Conservation (phyloP, 331 rosid species). For the Pyrus hybrid region DNA sequence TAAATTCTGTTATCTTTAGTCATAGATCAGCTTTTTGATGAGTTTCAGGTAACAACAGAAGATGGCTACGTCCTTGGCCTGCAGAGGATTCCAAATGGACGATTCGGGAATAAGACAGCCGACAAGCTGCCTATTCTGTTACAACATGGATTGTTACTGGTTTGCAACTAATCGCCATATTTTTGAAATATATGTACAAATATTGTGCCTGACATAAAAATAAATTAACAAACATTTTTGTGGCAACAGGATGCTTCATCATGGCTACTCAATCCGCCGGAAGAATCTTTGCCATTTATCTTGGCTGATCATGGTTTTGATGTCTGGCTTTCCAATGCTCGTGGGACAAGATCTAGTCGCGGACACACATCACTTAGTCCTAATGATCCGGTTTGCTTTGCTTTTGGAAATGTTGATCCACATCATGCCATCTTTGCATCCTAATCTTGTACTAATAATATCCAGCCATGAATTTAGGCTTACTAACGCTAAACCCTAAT, state of each 20-base stretch:
- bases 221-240: neutral
- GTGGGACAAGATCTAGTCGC: slow-evolving; percentile 64
- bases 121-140: slow-evolving; percentile 57
- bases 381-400: slow-evolving; percentile 38
- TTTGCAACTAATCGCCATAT: slow-evolving; percentile 2
- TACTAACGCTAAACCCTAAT: too few relatives aligned
- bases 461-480: neutral
- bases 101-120: slow-evolving; percentile 11
- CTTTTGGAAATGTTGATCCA: neutral
- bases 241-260: slow-evolving; percentile 59
- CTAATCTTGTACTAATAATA: neutral
- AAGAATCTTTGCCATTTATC: slow-evolving; percentile 56
- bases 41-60: slow-evolving; percentile 52
- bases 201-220: neutral
- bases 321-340: slow-evolving; percentile 76
- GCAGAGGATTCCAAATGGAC: slow-evolving; percentile 50
- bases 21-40: neutral
- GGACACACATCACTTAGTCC: slow-evolving; percentile 31
- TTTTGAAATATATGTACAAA: neutral
- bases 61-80: slow-evolving; percentile 65
- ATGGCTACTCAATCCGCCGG: slow-evolving; percentile 63
- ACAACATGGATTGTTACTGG: slow-evolving; percentile 78
- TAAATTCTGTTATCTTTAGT: neutral
- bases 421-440: neutral
- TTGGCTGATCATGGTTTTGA: slow-evolving; percentile 77